These are phyloP conservation scores for Oryza nivara DNA, from an alignment of 176 grass and related monocot species.

Conservation along the genomic window DNA sequence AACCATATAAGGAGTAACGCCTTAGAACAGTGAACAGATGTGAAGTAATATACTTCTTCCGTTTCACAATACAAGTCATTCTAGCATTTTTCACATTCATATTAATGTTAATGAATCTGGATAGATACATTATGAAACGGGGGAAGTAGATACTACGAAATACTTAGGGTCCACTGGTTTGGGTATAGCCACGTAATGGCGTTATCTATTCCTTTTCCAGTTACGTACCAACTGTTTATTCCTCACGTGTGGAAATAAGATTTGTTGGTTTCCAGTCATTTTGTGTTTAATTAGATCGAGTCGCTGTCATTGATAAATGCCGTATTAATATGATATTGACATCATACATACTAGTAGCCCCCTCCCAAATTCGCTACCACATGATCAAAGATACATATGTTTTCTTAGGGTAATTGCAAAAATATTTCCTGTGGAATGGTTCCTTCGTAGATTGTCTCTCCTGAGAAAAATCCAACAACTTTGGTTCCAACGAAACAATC, in stretches of 20 bases:
- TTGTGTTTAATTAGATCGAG: neutral
- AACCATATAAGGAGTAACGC: neutral
- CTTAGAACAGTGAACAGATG: neutral
- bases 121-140: too few species aligned
- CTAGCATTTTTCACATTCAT: too few species aligned
- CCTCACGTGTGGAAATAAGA: neutral
- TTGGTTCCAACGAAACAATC: conserved; percentile 16
- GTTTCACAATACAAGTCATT: too few species aligned
- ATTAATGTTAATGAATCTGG: too few species aligned
- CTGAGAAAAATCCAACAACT: conserved; percentile 25
- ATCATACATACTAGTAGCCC: neutral
- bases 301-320: neutral
- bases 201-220: neutral
- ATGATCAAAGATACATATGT: neutral
- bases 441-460: conserved; percentile 15
- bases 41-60: neutral
- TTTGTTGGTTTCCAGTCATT: neutral
- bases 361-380: neutral
- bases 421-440: neutral
- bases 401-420: neutral
- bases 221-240: neutral
- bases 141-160: neutral
- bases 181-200: neutral
- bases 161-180: neutral
- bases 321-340: neutral